Evolutionary conservation across 345 rosid genomes (phyloP).

Genomic region (Xanthoceras sorbifolium): DNA sequence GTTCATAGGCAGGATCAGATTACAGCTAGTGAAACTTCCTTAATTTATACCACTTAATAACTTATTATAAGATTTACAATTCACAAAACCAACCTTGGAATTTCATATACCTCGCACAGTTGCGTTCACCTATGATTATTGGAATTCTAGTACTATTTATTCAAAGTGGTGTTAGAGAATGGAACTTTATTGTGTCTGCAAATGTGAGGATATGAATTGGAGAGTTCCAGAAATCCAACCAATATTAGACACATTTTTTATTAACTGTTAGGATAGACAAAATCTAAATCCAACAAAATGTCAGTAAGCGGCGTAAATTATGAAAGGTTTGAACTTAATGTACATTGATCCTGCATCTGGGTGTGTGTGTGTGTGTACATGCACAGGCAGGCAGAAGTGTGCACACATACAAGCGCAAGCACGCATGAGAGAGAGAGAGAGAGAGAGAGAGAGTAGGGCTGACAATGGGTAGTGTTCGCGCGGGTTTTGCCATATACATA

Average conservation of each 20-base stretch:
- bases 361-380: background rate
- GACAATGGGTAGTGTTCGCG: no score
- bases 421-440: background rate
- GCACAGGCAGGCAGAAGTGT: background rate
- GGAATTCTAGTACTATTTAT: background rate
- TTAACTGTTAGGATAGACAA: background rate
- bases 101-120: background rate
- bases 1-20: background rate
- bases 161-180: background rate
- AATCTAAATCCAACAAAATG: background rate
- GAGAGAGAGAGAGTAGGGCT: slow-evolving; percentile 15
- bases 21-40: background rate
- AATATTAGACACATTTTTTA: background rate
- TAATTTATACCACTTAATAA: background rate
- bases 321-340: background rate
- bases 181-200: background rate
- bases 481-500: no score
- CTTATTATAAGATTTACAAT: background rate
- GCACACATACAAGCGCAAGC: background rate
- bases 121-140: background rate
- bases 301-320: background rate
- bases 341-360: background rate
- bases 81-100: slow-evolving; percentile 4
- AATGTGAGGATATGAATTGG: background rate
- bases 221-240: background rate